A percentile compares a stretch with the other conserved stretches of the same genome.
These are phyloP conservation scores for Artomyces pyxidatus DNA, from an alignment of 768 basidiomycete species.

Conservation along the genomic window DNA sequence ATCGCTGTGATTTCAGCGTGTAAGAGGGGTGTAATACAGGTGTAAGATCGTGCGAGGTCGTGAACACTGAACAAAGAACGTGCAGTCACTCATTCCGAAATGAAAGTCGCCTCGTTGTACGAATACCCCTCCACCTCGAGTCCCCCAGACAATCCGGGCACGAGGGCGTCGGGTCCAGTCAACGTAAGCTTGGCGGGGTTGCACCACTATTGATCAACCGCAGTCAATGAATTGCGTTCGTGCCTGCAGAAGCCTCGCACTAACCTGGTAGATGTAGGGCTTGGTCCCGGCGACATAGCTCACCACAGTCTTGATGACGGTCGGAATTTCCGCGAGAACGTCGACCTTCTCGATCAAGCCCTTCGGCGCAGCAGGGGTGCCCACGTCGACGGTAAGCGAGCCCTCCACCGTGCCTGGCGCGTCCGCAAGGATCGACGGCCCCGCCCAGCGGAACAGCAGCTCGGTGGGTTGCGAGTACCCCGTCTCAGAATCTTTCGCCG, in stretches of 20 bases:
- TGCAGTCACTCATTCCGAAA: constrained; percentile 36
- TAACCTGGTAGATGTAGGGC: constrained; percentile 89
- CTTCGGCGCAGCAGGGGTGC: constrained; percentile 46
- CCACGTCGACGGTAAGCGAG: constrained; percentile 48
- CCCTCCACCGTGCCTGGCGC: constrained; percentile 49
- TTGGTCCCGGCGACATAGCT: constrained; percentile 91
- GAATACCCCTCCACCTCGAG: constrained; percentile 53
- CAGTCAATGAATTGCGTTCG: background rate
- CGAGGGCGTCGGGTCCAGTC: constrained; percentile 31
- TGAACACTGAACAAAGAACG: background rate
- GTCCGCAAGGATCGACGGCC: constrained; percentile 48
- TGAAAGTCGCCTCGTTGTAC: constrained; percentile 91
- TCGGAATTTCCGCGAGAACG: constrained; percentile 90
- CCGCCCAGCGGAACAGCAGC: constrained; percentile 74
- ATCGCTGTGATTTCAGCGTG: too few species aligned
- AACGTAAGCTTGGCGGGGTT: constrained; percentile 47
- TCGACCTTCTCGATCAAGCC: constrained; percentile 92
- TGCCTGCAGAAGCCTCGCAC: constrained; percentile 18
- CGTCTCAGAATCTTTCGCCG: constrained; percentile 66
- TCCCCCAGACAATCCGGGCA: constrained; percentile 33
- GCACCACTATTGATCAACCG: constrained; percentile 37
- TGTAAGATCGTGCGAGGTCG: background rate
- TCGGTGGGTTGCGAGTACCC: constrained; percentile 68
- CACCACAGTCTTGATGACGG: constrained; percentile 85
- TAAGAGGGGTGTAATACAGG: background rate